Evolutionary conservation across 1,284 basidiomycete genomes (phyloP).

Genomic region (Peniophora sp.): DNA sequence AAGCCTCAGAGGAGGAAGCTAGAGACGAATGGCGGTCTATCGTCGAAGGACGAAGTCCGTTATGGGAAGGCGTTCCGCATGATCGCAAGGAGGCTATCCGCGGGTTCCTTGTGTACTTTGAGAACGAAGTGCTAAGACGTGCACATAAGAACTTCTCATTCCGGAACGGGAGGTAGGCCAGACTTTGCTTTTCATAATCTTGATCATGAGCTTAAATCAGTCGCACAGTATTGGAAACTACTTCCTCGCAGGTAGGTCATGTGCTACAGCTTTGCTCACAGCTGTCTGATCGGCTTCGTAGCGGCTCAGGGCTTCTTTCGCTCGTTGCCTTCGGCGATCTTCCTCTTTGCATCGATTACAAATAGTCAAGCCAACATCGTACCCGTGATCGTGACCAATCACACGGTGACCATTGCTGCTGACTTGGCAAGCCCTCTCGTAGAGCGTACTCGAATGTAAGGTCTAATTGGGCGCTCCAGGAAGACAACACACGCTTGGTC

Average conservation of each 20-base stretch:
- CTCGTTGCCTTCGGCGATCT: constrained; percentile 89
- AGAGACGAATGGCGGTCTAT: constrained; percentile 88
- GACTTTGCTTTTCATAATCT: neutral
- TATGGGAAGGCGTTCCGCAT: constrained; percentile 87
- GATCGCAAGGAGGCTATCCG: constrained; percentile 90
- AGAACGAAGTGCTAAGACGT: constrained; percentile 77
- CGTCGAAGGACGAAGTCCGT: constrained; percentile 77
- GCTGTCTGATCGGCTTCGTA: too few relatives aligned
- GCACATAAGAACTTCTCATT: constrained; percentile 93
- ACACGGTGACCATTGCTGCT: constrained; percentile 96
- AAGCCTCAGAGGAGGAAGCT: constrained; percentile 65
- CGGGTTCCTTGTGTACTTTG: constrained; percentile 87
- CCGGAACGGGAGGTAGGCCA: constrained; percentile 67
- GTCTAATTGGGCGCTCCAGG: constrained; percentile 32
- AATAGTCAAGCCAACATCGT: constrained; percentile 75
- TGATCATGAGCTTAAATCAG: neutral
- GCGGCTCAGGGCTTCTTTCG: constrained; percentile 83
- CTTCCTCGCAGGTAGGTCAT: constrained; percentile 49
- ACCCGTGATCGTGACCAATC: constrained; percentile 91
- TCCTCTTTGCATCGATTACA: constrained; percentile 90
- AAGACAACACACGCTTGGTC: constrained; percentile 73
- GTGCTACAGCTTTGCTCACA: too few relatives aligned
- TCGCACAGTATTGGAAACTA: constrained; percentile 72
- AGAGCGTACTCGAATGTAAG: constrained; percentile 1
- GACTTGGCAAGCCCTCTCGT: constrained; percentile 58